Evolutionary conservation across 1,284 basidiomycete genomes (phyloP).

Genomic region (Pseudozyma pruni): DNA sequence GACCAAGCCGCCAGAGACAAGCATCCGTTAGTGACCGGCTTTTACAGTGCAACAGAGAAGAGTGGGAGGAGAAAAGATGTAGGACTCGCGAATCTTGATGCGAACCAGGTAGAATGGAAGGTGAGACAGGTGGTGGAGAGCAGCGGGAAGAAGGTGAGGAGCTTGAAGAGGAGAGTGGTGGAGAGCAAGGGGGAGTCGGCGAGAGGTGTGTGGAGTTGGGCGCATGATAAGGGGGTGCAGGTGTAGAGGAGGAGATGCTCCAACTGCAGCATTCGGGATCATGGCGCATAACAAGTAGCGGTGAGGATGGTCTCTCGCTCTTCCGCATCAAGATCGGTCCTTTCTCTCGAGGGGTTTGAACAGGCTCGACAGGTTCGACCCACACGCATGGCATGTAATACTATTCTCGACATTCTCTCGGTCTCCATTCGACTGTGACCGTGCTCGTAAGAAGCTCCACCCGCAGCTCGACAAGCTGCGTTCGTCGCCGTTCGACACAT

Average conservation of each 20-base stretch:
- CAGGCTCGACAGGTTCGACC: too few species aligned
- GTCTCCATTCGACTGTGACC: too few species aligned
- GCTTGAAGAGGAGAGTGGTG: conserved; percentile 27
- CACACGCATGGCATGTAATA: too few species aligned
- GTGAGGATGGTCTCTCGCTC: too few species aligned
- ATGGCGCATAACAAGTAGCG: too few species aligned
- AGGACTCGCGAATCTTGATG: conserved; percentile 28
- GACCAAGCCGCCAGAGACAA: conserved; percentile 6
- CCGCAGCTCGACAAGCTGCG: too few species aligned
- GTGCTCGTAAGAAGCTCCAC: too few species aligned
- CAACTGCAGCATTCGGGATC: too few species aligned
- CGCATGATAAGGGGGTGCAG: conserved; percentile 21
- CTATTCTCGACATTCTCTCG: too few species aligned
- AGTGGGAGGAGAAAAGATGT: conserved; percentile 25
- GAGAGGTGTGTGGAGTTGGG: conserved; percentile 40
- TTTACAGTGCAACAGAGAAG: conserved; percentile 1
- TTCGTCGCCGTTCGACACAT: too few species aligned
- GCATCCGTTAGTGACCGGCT: conserved; percentile 26
- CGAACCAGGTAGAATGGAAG: conserved; percentile 20
- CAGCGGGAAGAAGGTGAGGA: conserved; percentile 23
- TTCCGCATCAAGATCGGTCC: too few species aligned
- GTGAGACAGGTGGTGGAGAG: conserved; percentile 20
- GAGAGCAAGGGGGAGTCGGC: conserved; percentile 15
- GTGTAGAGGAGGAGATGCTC: conserved; percentile 3
- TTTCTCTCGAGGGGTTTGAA: too few species aligned